These are phyloP conservation scores for Hypoxylon sp. DNA, from an alignment of 2,329 filamentous ascomycete genomes.

Conservation along the genomic window DNA sequence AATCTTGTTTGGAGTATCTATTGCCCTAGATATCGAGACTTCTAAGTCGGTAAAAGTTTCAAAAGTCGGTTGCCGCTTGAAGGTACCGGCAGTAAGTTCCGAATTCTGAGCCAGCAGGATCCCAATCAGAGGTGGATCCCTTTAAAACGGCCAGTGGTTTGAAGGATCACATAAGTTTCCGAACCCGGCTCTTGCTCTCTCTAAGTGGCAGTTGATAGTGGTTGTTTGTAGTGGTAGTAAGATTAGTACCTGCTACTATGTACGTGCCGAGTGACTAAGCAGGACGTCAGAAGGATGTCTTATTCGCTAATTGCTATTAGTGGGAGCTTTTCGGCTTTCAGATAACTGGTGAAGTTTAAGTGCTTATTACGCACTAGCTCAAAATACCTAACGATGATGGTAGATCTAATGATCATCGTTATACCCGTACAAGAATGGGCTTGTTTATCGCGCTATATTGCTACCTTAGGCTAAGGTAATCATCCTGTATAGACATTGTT, in stretches of 20 bases:
- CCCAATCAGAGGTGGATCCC: background rate
- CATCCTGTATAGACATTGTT: background rate
- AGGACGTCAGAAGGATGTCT: background rate
- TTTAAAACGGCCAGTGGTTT: background rate
- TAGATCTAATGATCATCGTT: slow-evolving; percentile 12
- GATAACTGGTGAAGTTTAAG: slow-evolving; percentile 11
- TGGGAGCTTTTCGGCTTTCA: slow-evolving; percentile 15
- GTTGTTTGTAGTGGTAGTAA: background rate
- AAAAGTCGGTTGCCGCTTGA: background rate
- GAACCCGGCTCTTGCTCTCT: background rate
- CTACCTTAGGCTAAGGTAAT: background rate
- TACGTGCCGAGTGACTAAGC: slow-evolving; percentile 16
- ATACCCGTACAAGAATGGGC: slow-evolving; percentile 8
- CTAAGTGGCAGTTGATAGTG: background rate
- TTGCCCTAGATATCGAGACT: slow-evolving; percentile 27
- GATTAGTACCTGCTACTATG: background rate
- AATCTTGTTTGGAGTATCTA: slow-evolving; percentile 36
- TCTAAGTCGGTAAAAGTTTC: background rate
- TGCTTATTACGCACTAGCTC: background rate
- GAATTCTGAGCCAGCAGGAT: slow-evolving; percentile 8
- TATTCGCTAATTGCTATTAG: background rate
- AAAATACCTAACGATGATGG: background rate
- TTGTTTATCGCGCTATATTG: background rate
- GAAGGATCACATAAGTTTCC: slow-evolving; percentile 18
- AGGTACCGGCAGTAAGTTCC: slow-evolving; percentile 8